These are phyloP conservation scores for Cyclotella atomus DNA, from an alignment of 108 stramenopile genomes.

Conservation along the genomic window DNA sequence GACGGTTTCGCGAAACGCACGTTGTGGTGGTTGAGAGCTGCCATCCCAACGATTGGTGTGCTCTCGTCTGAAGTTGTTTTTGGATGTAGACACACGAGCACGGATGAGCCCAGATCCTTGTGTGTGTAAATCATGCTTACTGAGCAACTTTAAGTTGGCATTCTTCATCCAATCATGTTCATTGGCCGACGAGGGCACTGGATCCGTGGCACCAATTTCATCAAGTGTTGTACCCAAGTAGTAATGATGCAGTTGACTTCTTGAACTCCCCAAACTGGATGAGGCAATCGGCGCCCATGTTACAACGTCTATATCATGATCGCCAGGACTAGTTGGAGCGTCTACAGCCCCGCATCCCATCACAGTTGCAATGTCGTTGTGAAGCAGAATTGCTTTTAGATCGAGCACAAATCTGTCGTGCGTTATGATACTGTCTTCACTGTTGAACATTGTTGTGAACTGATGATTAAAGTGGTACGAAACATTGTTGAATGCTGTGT, in stretches of 20 bases:
- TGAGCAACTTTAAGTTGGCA: conserved; percentile 8
- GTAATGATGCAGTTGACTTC: conserved; percentile 27
- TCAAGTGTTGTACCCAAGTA: conserved; percentile 38
- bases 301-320: conserved; percentile 18
- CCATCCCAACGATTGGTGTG: background rate
- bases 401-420: conserved; percentile 12
- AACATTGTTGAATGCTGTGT: background rate
- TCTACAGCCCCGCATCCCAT: conserved; percentile 23
- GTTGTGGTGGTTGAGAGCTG: conserved; percentile 12
- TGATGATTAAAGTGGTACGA: conserved; percentile 31
- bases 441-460: conserved; percentile 29
- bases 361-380: conserved; percentile 36
- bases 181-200: background rate
- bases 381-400: conserved; percentile 19
- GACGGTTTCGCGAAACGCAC: conserved; percentile 34
- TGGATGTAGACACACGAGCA: conserved; percentile 17
- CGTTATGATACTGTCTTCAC: background rate
- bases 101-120: conserved; percentile 22
- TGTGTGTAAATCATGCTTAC: conserved; percentile 27
- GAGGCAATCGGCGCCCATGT: conserved; percentile 38
- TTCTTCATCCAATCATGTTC: conserved; percentile 14
- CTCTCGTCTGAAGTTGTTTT: conserved; percentile 9
- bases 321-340: conserved; percentile 30
- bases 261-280: conserved; percentile 2
- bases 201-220: conserved; percentile 25